These are phyloP conservation scores for Tulasnella sp. DNA, from an alignment of 768 basidiomycete species.

Conservation along the genomic window DNA sequence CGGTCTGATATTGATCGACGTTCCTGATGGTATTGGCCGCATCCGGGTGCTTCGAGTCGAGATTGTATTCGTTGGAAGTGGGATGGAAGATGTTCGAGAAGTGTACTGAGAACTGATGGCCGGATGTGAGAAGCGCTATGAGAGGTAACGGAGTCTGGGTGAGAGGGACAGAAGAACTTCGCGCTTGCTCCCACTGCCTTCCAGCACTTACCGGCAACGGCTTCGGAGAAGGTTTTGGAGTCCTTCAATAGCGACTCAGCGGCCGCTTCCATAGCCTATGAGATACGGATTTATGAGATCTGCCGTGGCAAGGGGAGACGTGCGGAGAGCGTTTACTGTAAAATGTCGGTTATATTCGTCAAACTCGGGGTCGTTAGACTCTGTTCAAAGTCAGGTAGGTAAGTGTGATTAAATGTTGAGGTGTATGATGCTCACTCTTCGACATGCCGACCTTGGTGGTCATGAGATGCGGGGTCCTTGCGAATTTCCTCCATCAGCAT, in stretches of 20 bases:
- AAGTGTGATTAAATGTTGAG: background rate
- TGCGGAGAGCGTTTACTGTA: slow-evolving; percentile 20
- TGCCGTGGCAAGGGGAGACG: background rate
- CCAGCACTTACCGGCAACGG: slow-evolving; percentile 50
- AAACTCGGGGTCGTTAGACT: slow-evolving; percentile 79
- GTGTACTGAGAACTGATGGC: slow-evolving; percentile 51
- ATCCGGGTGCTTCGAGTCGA: slow-evolving; percentile 67
- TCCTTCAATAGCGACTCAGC: slow-evolving; percentile 90
- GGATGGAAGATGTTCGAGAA: slow-evolving; percentile 54
- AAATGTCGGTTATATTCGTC: slow-evolving; percentile 80
- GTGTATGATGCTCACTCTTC: slow-evolving; percentile 50
- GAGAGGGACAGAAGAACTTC: background rate
- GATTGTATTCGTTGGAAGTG: slow-evolving; percentile 62
- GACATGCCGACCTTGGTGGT: slow-evolving; percentile 81
- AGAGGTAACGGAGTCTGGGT: background rate
- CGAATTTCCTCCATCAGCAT: background rate
- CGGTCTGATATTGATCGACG: slow-evolving; percentile 54
- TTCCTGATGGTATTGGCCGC: slow-evolving; percentile 66
- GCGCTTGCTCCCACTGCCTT: too few species aligned
- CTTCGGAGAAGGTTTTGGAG: slow-evolving; percentile 73
- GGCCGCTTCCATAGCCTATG: slow-evolving; percentile 53
- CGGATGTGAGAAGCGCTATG: slow-evolving; percentile 54
- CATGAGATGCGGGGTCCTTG: slow-evolving; percentile 82
- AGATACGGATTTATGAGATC: background rate
- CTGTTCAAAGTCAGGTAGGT: slow-evolving; percentile 25